These are phyloP conservation scores for Podospora bellae-mahoneyi DNA, from an alignment of 495 filamentous ascomycete genomes.

Conservation along the genomic window DNA sequence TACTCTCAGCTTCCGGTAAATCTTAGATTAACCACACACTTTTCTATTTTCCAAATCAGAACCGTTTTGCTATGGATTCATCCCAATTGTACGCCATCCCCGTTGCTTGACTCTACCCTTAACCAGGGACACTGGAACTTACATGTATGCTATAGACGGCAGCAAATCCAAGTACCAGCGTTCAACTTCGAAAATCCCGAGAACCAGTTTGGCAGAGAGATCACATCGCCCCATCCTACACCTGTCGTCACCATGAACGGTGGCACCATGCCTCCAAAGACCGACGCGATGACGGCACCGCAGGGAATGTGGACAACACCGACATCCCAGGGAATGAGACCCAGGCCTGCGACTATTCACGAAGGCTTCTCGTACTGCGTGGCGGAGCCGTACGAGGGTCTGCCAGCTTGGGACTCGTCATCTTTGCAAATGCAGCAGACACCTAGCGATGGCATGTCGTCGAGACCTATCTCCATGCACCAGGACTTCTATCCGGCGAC, in stretches of 20 bases:
- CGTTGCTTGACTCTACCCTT: conserved; percentile 11
- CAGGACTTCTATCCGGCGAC: conserved; percentile 52
- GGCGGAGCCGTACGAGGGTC: conserved; percentile 45
- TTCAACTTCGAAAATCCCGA: conserved; percentile 40
- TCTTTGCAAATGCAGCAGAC: conserved; percentile 48
- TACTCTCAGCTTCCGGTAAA: conserved; percentile 30
- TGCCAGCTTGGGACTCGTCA: conserved; percentile 55
- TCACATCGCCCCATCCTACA: conserved; percentile 35
- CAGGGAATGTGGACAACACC: conserved; percentile 46
- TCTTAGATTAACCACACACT: conserved; percentile 39
- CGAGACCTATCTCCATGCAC: conserved; percentile 49
- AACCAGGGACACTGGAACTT: conserved; percentile 31
- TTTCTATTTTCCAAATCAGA: conserved; percentile 27
- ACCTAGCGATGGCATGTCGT: conserved; percentile 47
- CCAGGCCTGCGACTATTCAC: conserved; percentile 55
- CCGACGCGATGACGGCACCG: conserved; percentile 38
- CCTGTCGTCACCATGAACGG: conserved; percentile 43
- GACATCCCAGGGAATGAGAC: conserved; percentile 41
- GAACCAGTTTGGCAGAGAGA: conserved; percentile 40
- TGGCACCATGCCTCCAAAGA: conserved; percentile 36
- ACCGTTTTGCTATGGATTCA: conserved; percentile 40
- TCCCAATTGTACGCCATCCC: conserved; percentile 40
- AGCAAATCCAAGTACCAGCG: conserved; percentile 43
- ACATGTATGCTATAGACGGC: conserved; percentile 37
- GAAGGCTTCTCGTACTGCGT: conserved; percentile 58